phyloP scores from a whole-genome alignment of 2,329 filamentous ascomycete species.

The Hirsutella rhossiliensis region DNA sequence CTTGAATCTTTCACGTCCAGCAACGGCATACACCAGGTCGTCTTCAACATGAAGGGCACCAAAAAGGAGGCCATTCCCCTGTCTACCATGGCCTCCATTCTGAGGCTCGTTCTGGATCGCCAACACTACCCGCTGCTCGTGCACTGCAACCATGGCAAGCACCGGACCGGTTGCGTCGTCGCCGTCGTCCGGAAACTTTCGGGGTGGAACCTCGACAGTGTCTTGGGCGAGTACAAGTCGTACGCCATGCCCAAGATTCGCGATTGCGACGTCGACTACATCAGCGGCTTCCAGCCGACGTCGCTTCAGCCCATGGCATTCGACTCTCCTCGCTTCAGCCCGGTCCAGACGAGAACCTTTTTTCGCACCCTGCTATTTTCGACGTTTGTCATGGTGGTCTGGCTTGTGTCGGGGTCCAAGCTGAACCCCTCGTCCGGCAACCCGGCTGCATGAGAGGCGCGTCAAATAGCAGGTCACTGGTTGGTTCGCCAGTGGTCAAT shows the following conservation, averaged over 20 bases:
- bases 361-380: conserved; percentile 30
- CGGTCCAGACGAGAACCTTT: conserved; percentile 23
- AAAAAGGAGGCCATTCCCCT: conserved; percentile 65
- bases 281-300: conserved; percentile 35
- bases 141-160: conserved; percentile 92
- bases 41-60: conserved; percentile 76
- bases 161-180: conserved; percentile 83
- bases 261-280: conserved; percentile 48
- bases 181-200: conserved; percentile 64
- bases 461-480: background rate
- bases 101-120: conserved; percentile 58
- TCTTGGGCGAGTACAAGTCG: conserved; percentile 61
- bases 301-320: conserved; percentile 16
- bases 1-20: conserved; percentile 50
- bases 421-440: conserved; percentile 7
- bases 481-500: background rate
- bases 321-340: conserved; percentile 6
- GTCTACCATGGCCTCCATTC: conserved; percentile 56
- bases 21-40: conserved; percentile 58
- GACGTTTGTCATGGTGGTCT: conserved; percentile 28
- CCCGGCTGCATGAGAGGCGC: background rate
- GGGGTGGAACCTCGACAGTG: conserved; percentile 49
- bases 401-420: conserved; percentile 25
- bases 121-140: conserved; percentile 70
- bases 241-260: conserved; percentile 51